These are phyloP conservation scores for Trichocladium uniseriatum DNA, from an alignment of 495 filamentous ascomycete genomes.

Conservation along the genomic window DNA sequence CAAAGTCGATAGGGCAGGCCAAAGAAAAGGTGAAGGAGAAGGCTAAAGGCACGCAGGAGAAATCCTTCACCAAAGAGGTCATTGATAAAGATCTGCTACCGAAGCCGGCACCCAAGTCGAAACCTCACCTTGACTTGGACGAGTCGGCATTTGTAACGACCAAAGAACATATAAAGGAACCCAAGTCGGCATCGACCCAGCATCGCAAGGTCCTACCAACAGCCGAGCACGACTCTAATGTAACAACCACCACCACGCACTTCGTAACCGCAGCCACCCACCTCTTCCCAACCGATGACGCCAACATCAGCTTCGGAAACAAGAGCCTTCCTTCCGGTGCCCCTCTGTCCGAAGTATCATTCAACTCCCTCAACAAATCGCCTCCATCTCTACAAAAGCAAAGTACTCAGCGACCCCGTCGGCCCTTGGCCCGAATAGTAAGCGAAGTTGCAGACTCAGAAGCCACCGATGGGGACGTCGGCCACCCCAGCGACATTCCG, in stretches of 20 bases:
- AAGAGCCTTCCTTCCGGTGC: constrained; percentile 11
- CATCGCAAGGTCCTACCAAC: neutral
- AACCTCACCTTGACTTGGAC: constrained; percentile 11
- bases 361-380: constrained; percentile 31
- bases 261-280: constrained; percentile 34
- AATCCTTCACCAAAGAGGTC: neutral
- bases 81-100: constrained; percentile 20
- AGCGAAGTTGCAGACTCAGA: constrained; percentile 40
- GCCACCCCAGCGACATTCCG: constrained; percentile 1
- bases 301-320: constrained; percentile 5
- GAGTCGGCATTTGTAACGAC: constrained; percentile 14
- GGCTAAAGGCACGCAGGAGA: constrained; percentile 6
- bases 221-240: constrained; percentile 2
- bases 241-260: constrained; percentile 14
- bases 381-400: constrained; percentile 12
- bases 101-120: constrained; percentile 12
- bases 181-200: neutral
- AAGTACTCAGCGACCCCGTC: neutral
- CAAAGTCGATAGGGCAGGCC: neutral
- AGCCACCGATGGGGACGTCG: constrained; percentile 17
- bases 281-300: constrained; percentile 14
- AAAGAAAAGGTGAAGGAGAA: neutral
- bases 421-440: constrained; percentile 17
- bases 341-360: constrained; percentile 33
- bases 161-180: neutral